phyloP scores from a whole-genome alignment of 352 stramenopile genomes.

The Thalassiosira delicatula region DNA sequence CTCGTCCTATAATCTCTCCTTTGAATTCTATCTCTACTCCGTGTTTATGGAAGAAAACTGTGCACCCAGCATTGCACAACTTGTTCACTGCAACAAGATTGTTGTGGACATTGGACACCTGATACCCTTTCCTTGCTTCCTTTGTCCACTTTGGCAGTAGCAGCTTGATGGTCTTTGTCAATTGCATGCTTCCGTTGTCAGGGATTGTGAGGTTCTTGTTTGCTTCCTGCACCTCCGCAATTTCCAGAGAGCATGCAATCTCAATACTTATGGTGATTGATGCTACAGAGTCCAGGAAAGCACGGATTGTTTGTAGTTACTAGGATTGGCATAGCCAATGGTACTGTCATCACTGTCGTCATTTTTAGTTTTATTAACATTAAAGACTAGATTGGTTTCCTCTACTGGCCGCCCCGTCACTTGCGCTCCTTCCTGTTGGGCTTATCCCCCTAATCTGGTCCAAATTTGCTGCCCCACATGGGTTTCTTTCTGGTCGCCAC shows the following conservation, averaged over 20 bases:
- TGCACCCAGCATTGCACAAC: constrained; percentile 5
- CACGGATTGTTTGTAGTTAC: not conserved
- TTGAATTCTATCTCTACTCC: too few species aligned
- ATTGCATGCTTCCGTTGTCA: not conserved
- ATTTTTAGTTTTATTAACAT: constrained; percentile 3
- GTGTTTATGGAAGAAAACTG: constrained; percentile 10
- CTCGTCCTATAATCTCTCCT: constrained; percentile 8
- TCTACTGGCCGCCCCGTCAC: not conserved
- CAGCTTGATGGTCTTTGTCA: constrained; percentile 1
- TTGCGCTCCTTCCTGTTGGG: not conserved
- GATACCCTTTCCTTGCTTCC: not conserved
- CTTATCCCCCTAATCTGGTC: not conserved
- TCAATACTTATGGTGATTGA: not conserved
- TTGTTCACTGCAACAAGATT: not conserved
- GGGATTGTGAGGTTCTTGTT: not conserved
- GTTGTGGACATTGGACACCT: not conserved
- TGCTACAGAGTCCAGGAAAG: constrained; percentile 11
- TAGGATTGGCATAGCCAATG: constrained; percentile 1
- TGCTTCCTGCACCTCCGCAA: not conserved
- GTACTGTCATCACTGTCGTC: not conserved
- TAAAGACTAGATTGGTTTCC: not conserved
- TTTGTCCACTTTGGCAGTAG: not conserved
- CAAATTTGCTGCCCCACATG: not conserved
- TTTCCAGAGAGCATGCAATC: not conserved
- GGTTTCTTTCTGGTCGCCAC: not conserved